Evolutionary conservation across 495 filamentous ascomycete species (phyloP), one percentile per base, ranked within the genome.

Genomic region (Tuber borchii): DNA sequence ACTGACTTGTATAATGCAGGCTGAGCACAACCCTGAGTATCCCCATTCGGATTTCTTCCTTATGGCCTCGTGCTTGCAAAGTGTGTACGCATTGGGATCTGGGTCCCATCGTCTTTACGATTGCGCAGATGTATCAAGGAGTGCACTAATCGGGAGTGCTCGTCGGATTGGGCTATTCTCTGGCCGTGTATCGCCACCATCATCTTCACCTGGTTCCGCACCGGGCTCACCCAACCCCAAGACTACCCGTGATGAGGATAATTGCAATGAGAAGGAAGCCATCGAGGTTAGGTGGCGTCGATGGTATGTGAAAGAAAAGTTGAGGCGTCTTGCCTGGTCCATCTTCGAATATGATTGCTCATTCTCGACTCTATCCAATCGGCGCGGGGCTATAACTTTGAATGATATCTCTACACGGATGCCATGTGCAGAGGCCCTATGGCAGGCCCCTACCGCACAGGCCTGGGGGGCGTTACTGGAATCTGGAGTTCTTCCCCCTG

Each of bases 341-440:
- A 82, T 83, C 20, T 84, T 84, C 45, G 82, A 83, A 43, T 84
- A 84, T 45, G 83, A 84, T 73, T 84, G 77, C 65, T 83, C 79
- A 26, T 83, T 84, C 51, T 84, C 83, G 3, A 84, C 83, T 1
- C 70, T 84, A 48, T 84, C 83, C 26, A 84, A 82, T 69, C 78
- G 83, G 14, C 78, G 83, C 42, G 83, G 83, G 39, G 83, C 83
- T 22, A 82, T 84, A n/a, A 81, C 79, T n/a, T 69, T 84, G 19
- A 83, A 78, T 40, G 83, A 84, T 76, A 82, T 84, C 16, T 79
- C 81, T 6, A 79, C 76, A 9, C 78, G 81, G 6, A 74, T 84
- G 68, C 83, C 83, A 26, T 84, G 83, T 65, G 79, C 76, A 7
- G 83, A 84, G 71, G 76, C 75, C 6, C 68, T 84, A 3, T 84